Evolutionary conservation across 768 basidiomycete species (phyloP), one percentile per base, ranked within the genome.

Genomic region (Pseudohyphozyma bogoriensis): DNA sequence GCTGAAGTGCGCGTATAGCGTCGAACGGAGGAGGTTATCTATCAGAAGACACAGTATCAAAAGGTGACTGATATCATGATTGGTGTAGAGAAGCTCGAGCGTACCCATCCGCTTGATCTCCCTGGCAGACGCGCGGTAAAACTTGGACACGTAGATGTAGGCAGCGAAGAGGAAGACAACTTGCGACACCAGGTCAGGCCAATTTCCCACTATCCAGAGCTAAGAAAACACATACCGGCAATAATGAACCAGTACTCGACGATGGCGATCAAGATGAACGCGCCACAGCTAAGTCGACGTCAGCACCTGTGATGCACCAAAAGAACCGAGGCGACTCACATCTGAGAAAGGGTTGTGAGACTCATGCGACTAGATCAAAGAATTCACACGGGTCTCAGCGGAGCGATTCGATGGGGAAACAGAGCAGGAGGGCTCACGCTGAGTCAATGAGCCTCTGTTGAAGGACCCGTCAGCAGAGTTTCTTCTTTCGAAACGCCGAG

Each of bases 1-100:
- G 5, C 87, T 87, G 74, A 93, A 95, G 71, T 90, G 89, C 1
- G 89, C 85, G 72, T 93, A 95, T 13, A 96, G 74, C 1, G 84
- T 83, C 1, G 86, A 86, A 32, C 90, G 83, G 35, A 93, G 73
- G 22, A 90, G 79, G 28, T 88, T 83, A 75, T 93, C 88, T 79
- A n/a, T n/a, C n/a, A n/a, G n/a, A 45, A 87, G 83, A 69, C 93
- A 93, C 76, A 89, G 24, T 2, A n/a, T 9, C 26, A 29, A 18
- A 4, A 33, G 53, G 37, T 53, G 24, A 53, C 37, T 40, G 22
- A 12, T 3, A 2, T 4, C 13, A n/a, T 13, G 4, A 31, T 10
- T 4, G 8, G 26, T 3, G 9, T 11, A 3, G 28, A 5, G 29
- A 18, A 24, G 35, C 31, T 22, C 10, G 9, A 22, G 28, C 46